Conservation (phyloP, 2,329 filamentous ascomycete genomes). For the Balansia obtecta region DNA sequence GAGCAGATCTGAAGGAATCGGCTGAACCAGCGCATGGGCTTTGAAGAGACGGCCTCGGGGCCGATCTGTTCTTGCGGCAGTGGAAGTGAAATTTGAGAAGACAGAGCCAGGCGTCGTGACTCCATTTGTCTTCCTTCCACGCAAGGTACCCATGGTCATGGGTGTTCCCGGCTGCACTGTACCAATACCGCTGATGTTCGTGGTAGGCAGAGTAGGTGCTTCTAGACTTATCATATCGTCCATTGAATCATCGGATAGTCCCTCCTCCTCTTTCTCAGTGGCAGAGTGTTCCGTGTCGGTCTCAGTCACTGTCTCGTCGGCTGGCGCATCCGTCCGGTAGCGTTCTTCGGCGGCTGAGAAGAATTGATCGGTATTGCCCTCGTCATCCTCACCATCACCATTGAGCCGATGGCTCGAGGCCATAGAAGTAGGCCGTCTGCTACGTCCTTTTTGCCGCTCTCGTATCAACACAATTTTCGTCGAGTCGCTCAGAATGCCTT, state of each 20-base stretch:
- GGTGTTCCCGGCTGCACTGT: conserved; percentile 73
- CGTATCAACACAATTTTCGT: conserved; percentile 77
- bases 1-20: conserved; percentile 64
- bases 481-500: conserved; percentile 63
- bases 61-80: conserved; percentile 63
- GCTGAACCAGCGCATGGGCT: conserved; percentile 59
- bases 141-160: conserved; percentile 48
- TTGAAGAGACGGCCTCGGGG: conserved; percentile 72
- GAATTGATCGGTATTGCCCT: conserved; percentile 82
- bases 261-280: conserved; percentile 59
- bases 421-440: conserved; percentile 34
- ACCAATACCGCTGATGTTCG: conserved; percentile 66
- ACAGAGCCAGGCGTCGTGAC: conserved; percentile 76
- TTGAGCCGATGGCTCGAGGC: conserved; percentile 33
- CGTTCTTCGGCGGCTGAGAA: conserved; percentile 83
- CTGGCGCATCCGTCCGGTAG: conserved; percentile 42
- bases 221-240: conserved; percentile 89
- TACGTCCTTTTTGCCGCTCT: conserved; percentile 43
- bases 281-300: conserved; percentile 51
- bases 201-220: conserved; percentile 65
- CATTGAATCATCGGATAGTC: conserved; percentile 76
- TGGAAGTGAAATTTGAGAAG: conserved; percentile 76
- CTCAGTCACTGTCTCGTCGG: conserved; percentile 49
- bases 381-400: conserved; percentile 49
- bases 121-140: conserved; percentile 55